These are phyloP conservation scores for Solanum ahanhuiri DNA, from an alignment of 257 asterid genomes.

Conservation along the genomic window DNA sequence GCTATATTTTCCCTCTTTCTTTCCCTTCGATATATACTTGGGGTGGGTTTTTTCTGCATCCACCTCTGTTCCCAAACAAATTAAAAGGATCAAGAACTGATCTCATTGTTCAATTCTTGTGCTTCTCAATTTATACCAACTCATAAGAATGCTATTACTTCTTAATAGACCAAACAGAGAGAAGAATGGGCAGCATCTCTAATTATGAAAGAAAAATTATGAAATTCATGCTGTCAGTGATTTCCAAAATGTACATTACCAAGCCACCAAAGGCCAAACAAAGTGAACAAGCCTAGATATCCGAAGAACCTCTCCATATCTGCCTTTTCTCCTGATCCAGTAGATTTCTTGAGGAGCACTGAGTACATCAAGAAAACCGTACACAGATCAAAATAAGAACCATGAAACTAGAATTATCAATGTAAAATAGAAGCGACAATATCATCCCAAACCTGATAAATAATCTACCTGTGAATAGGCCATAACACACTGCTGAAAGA, in stretches of 20 bases:
- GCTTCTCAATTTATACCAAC: neutral
- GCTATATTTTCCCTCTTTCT: too few species aligned
- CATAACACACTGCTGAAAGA: constrained; percentile 61
- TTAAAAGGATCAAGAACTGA: neutral
- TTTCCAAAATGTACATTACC: constrained; percentile 33
- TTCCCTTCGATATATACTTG: too few species aligned
- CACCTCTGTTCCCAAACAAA: neutral
- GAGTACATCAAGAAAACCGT: constrained; percentile 2
- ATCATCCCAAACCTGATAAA: neutral
- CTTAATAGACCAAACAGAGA: neutral
- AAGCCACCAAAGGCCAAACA: constrained; percentile 76
- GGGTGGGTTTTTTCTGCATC: neutral
- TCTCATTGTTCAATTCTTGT: neutral
- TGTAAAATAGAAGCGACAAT: neutral
- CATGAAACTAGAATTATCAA: neutral
- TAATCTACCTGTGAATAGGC: constrained; percentile 57
- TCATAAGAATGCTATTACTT: neutral
- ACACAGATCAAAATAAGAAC: neutral
- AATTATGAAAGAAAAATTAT: neutral
- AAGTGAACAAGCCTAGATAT: constrained; percentile 56
- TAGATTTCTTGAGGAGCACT: constrained; percentile 73
- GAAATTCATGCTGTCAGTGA: neutral
- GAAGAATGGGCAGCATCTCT: neutral
- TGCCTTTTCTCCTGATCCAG: constrained; percentile 63
- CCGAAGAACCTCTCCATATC: constrained; percentile 67